Conservation (phyloP, 805 yeast species). For the Candida ascalaphidarum region DNA sequence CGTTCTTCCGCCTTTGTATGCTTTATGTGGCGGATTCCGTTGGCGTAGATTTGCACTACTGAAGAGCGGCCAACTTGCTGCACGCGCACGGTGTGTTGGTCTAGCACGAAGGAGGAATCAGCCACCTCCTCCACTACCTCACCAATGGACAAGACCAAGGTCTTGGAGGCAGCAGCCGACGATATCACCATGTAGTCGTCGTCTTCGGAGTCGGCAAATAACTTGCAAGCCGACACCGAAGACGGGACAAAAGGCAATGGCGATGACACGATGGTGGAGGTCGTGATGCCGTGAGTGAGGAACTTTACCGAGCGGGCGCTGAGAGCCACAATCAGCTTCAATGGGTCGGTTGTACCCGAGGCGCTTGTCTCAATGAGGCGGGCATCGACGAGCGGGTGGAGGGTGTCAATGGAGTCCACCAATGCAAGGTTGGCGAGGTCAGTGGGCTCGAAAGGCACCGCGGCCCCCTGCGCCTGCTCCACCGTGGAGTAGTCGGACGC, state of each 20-base stretch:
- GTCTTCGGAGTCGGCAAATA: slow-evolving; percentile 31
- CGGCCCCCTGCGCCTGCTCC: not conserved
- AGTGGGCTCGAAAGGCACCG: slow-evolving; percentile 16
- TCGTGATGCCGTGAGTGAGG: slow-evolving; percentile 50
- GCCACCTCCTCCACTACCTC: slow-evolving; percentile 72
- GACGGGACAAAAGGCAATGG: slow-evolving; percentile 63
- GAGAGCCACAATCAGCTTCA: slow-evolving; percentile 16
- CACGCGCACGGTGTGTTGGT: slow-evolving; percentile 57
- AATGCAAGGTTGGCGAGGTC: slow-evolving; percentile 49
- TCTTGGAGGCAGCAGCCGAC: slow-evolving; percentile 45
- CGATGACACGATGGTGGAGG: slow-evolving; percentile 60
- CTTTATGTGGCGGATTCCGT: slow-evolving; percentile 54
- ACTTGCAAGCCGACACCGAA: slow-evolving; percentile 55
- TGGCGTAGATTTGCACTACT: slow-evolving; percentile 62
- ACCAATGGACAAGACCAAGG: slow-evolving; percentile 69
- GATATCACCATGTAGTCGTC: slow-evolving; percentile 65
- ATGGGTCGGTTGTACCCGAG: slow-evolving; percentile 7
- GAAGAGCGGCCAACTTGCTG: slow-evolving; percentile 58
- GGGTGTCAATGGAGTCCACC: slow-evolving; percentile 39
- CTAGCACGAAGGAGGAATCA: slow-evolving; percentile 51
- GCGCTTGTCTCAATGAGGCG: slow-evolving; percentile 9
- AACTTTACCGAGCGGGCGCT: slow-evolving; percentile 39
- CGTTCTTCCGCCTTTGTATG: slow-evolving; percentile 10
- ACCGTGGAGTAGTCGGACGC: slow-evolving; percentile 3
- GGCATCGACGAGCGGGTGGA: slow-evolving; percentile 43